Conservation (phyloP, 2,329 filamentous ascomycete genomes). For the Calonectria henricotiae region DNA sequence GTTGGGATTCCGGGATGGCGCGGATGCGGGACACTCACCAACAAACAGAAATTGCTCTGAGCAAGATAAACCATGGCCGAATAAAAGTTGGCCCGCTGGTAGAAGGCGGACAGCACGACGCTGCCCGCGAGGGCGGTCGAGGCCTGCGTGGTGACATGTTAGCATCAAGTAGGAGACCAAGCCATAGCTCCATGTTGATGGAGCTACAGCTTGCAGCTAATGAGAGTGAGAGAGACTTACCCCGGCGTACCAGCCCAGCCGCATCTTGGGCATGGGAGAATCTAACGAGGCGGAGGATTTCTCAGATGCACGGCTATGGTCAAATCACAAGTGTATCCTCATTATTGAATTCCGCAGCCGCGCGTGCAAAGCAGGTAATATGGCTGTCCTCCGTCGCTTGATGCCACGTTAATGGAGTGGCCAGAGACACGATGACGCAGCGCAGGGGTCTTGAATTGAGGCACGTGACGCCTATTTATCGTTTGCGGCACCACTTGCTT, state of each 20-base stretch:
- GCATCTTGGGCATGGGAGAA: slow-evolving; percentile 66
- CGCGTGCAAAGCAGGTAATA: slow-evolving; percentile 36
- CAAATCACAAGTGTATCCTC: slow-evolving; percentile 47
- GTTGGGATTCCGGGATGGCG: slow-evolving; percentile 18
- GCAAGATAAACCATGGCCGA: slow-evolving; percentile 97
- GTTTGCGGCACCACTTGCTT: neutral
- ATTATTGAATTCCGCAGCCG: slow-evolving; percentile 43
- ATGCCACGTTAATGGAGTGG: slow-evolving; percentile 54
- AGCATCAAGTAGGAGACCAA: slow-evolving; percentile 43
- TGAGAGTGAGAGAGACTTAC: slow-evolving; percentile 60
- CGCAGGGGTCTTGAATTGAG: slow-evolving; percentile 37
- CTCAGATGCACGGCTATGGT: slow-evolving; percentile 30
- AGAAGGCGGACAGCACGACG: slow-evolving; percentile 91
- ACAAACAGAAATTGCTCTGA: slow-evolving; percentile 94
- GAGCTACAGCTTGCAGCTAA: slow-evolving; percentile 47
- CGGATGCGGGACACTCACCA: slow-evolving; percentile 71
- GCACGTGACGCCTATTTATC: slow-evolving; percentile 48
- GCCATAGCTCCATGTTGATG: slow-evolving; percentile 44
- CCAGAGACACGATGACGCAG: slow-evolving; percentile 51
- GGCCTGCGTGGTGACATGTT: slow-evolving; percentile 66
- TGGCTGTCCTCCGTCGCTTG: slow-evolving; percentile 43
- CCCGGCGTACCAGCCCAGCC: slow-evolving; percentile 74
- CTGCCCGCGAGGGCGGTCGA: slow-evolving; percentile 88
- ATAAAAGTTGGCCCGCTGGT: slow-evolving; percentile 98
- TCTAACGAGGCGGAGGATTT: slow-evolving; percentile 38